Base-by-base conservation (phyloP, 2,329 filamentous ascomycete genomes). In the Fusarium sp. region DNA sequence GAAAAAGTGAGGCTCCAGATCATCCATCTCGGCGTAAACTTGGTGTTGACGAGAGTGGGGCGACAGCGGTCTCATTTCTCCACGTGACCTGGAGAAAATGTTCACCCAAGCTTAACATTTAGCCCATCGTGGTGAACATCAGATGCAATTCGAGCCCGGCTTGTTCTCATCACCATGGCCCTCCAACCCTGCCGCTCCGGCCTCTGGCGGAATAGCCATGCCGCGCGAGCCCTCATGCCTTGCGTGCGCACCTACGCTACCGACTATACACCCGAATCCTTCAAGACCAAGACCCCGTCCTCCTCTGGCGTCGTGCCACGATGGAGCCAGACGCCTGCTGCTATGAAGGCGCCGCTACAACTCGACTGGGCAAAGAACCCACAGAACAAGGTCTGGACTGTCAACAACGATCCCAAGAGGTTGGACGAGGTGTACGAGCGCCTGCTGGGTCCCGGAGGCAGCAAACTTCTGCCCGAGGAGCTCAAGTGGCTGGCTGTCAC, bases 401-500 rank as follows among this genome's bases (percentile, higher is more conserved):
- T 95, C 81, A 98, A 98, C 83, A 87, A 89, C 26, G 90, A 95
- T 78, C 93, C 93, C 15, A 86, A 85, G 73, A 86, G 87, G 78
- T 86, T 99, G 61, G 92, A 98, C 80, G 86, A 89, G 54, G 92
- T 94, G 82, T 97, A 98, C 82, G 87, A 89, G 74, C 86, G 87
- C 59, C 88, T 98, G 75, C 84, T 98, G 61, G 95, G 95, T 11
- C 86, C 86, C 51, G 90, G 88, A 50, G 93, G 93, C 64, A 89
- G 93, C 75, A 89, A 88, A 76, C 81, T 96, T 81, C 86, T 99
- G 65, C 91, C 92, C 5, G 95, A 98, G 22, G 95, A 99, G 84
- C 87, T 96, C 70, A 98, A 98, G 85, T 99, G 96, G 96, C 86
- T 98, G 78, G 95, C 95, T 35, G 90, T 99, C 62, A 99, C 96